Evolutionary conservation across 129 eudicot species (phyloP).

Genomic region (Kitagawia praeruptora): DNA sequence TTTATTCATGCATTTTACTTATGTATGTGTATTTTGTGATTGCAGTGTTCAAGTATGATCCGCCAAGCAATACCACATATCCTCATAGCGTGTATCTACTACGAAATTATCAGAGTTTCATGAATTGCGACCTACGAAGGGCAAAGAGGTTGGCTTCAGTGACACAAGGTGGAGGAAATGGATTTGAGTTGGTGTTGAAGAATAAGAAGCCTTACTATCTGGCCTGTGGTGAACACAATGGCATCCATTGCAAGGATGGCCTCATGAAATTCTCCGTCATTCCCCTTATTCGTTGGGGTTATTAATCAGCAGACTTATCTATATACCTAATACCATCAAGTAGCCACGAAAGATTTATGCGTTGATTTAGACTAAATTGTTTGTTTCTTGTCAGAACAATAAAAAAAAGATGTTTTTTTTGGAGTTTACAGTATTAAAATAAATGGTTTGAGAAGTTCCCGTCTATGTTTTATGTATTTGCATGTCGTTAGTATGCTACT

Average conservation of each 20-base stretch:
- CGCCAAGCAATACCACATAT: constrained; percentile 29
- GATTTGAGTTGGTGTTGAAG: constrained; percentile 36
- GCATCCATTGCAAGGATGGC: constrained; percentile 42
- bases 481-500: too few species aligned
- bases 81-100: constrained; percentile 48
- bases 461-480: too few species aligned
- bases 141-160: constrained; percentile 27
- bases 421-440: background rate
- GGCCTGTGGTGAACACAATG: constrained; percentile 42
- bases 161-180: constrained; percentile 36
- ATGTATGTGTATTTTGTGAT: background rate
- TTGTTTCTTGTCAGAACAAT: background rate
- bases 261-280: constrained; percentile 60
- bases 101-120: constrained; percentile 32
- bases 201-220: constrained; percentile 42
- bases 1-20: background rate
- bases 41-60: constrained; percentile 55
- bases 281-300: constrained; percentile 55
- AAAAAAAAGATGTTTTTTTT: too few species aligned
- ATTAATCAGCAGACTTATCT: background rate
- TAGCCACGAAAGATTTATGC: background rate
- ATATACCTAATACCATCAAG: background rate
- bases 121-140: constrained; percentile 31
- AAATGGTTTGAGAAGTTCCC: background rate
- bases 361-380: background rate